Percentiles rank a stretch among this genome's conserved stretches.
These are phyloP conservation scores for Ganoderma meredithae DNA, from an alignment of 1,284 basidiomycete species.

Conservation along the genomic window DNA sequence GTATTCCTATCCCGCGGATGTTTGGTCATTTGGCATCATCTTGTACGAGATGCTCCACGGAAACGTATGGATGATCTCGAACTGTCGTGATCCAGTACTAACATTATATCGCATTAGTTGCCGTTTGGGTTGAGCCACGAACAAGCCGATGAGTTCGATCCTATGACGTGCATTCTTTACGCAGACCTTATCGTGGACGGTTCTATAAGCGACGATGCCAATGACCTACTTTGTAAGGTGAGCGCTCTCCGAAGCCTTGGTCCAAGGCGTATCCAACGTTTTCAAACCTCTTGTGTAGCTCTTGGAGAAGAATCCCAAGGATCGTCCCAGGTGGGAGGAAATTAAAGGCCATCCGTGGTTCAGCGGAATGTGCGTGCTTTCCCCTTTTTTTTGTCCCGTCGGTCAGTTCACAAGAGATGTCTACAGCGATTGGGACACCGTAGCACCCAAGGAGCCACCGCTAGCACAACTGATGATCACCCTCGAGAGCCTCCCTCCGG, in stretches of 20 bases:
- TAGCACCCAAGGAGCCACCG: not conserved
- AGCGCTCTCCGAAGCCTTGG: not conserved
- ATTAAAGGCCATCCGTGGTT: slow-evolving; percentile 37
- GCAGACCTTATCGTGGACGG: slow-evolving; percentile 13
- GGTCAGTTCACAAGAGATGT: not conserved
- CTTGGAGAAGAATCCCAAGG: slow-evolving; percentile 31
- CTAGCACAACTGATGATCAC: not conserved
- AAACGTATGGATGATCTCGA: not conserved
- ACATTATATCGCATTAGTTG: slow-evolving; percentile 17
- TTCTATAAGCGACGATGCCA: not conserved
- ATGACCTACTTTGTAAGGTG: slow-evolving; percentile 12
- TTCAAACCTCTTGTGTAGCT: slow-evolving; percentile 23
- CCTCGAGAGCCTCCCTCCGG: not conserved
- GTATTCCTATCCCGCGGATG: slow-evolving; percentile 56
- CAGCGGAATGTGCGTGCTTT: slow-evolving; percentile 25
- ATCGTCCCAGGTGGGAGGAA: slow-evolving; percentile 29
- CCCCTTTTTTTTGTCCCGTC: not conserved
- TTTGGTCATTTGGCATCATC: slow-evolving; percentile 57
- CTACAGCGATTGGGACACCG: slow-evolving; percentile 15
- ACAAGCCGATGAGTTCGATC: slow-evolving; percentile 8
- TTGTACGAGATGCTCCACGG: slow-evolving; percentile 66
- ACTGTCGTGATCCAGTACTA: not conserved
- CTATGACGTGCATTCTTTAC: slow-evolving; percentile 11
- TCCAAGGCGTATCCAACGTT: not conserved
- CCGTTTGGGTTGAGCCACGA: slow-evolving; percentile 23